phyloP scores from a whole-genome alignment of 2,329 filamentous ascomycete species.

The Verticillium isaacii region DNA sequence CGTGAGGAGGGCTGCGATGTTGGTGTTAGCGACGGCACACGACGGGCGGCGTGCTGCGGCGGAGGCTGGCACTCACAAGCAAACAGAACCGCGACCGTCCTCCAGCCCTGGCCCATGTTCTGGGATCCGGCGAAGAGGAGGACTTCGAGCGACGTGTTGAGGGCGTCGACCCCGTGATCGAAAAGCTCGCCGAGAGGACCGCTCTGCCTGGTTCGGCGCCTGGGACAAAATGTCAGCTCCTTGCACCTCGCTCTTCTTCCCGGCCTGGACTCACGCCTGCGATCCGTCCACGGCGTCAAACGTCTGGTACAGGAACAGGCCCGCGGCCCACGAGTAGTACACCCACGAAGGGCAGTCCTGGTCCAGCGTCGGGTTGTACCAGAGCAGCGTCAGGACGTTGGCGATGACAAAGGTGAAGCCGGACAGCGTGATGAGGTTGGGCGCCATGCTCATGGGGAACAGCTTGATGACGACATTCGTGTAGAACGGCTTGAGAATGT shows the following conservation, averaged over 20 bases:
- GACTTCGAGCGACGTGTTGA: slow-evolving; percentile 92
- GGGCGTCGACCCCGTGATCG: slow-evolving; percentile 93
- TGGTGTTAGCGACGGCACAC: background rate
- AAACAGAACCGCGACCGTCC: slow-evolving; percentile 78
- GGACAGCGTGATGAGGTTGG: slow-evolving; percentile 80
- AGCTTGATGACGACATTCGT: slow-evolving; percentile 88
- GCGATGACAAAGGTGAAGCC: slow-evolving; percentile 85
- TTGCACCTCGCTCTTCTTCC: background rate
- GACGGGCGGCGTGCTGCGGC: background rate
- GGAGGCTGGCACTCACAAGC: slow-evolving; percentile 52
- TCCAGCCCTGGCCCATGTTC: slow-evolving; percentile 91
- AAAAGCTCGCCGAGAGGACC: slow-evolving; percentile 94
- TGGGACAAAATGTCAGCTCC: slow-evolving; percentile 22
- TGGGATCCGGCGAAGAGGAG: slow-evolving; percentile 88
- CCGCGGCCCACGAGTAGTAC: slow-evolving; percentile 85
- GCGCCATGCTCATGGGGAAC: slow-evolving; percentile 95
- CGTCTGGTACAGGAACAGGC: slow-evolving; percentile 93
- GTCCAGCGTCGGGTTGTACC: slow-evolving; percentile 93
- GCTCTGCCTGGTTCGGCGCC: slow-evolving; percentile 83
- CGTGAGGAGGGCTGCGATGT: slow-evolving; percentile 68
- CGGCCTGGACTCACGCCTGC: slow-evolving; percentile 68
- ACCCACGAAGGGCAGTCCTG: slow-evolving; percentile 94
- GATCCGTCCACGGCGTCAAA: slow-evolving; percentile 96
- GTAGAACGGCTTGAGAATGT: slow-evolving; percentile 97
- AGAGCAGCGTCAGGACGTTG: slow-evolving; percentile 88